Evolutionary conservation across 208 protist species (phyloP), one percentile per base, ranked within the genome.

Genomic region (Trypanosoma caninum): DNA sequence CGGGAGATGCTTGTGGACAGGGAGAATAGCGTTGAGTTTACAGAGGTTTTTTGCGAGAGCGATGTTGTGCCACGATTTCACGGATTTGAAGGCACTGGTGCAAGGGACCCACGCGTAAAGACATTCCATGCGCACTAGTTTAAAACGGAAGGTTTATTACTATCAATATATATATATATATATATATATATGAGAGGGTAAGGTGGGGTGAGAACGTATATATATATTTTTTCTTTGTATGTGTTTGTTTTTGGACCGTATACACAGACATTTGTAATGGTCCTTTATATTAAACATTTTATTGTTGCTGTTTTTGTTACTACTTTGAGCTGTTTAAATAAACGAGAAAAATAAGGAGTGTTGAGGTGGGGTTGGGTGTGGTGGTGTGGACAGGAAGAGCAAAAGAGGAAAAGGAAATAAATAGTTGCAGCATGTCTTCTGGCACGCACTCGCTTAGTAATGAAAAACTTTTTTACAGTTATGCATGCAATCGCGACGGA

Each of bases 81-180:
- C 35, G 54, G 62, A 0, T 57, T 67, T 34, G 73, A 83, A 44
- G 59, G 62, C 5, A 47, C 53, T 22, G 69, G 69, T n/a, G 35
- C 53, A 33, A 27, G 69, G 25, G 87, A 91, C 38, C 44, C 55
- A 13, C 82, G 84, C 27, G 87, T 94, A 16, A 54, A 70, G 48
- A 66, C 59, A 8, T 90, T 93, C 25, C 41, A 31, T 18, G 53
- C 65, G 14, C 56, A 56, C 11, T 71, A 48, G 35, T 33, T 14
- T 8, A 42, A 16, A 31, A 34, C 7, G 20, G 28, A 33, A 53
- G 11, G 7, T 35, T 42, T 41, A n/a, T 41, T 42, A 42, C 20
- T 41, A 57, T 57, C 33, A n/a, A 53, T 33, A 57, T 57, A 57
- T 41, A 57, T 57, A 57, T 57, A 57, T 57, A 41, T 34, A 51